Conservation (phyloP, 768 basidiomycete species). For the Royoungia palumana region DNA sequence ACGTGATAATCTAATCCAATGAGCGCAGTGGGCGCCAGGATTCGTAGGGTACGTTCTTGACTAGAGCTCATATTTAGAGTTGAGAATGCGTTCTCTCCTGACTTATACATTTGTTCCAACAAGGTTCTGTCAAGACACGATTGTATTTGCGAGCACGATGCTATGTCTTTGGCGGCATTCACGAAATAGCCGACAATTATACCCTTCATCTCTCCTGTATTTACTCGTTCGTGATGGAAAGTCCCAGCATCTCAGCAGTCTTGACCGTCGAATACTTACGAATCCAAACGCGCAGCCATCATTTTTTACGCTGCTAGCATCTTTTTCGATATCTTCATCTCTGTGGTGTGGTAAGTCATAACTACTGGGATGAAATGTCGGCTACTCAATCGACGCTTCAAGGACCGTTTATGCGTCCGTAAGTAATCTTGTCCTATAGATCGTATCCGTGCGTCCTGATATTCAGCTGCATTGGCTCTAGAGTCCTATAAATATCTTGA, state of each 20-base stretch:
- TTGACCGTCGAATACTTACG: not conserved
- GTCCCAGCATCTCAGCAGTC: no score
- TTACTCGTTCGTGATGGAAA: constrained; percentile 15
- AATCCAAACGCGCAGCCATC: not conserved
- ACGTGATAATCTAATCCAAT: not conserved
- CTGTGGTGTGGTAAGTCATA: constrained; percentile 2
- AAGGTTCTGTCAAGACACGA: constrained; percentile 8
- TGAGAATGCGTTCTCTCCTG: not conserved
- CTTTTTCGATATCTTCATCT: not conserved
- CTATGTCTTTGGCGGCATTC: constrained; percentile 6
- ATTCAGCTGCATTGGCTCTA: not conserved
- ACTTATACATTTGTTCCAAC: not conserved
- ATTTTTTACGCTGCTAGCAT: constrained; percentile 6
- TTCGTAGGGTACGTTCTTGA: constrained; percentile 2
- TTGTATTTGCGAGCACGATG: constrained; percentile 2
- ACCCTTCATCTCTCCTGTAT: constrained; percentile 6
- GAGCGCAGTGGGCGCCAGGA: constrained; percentile 3
- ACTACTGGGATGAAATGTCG: not conserved
- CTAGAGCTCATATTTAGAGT: not conserved
- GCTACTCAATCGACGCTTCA: not conserved
- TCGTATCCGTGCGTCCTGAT: not conserved
- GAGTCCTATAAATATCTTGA: not conserved
- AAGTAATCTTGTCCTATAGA: not conserved
- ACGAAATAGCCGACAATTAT: not conserved
- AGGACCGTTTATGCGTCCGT: not conserved